A percentile compares a stretch with the other conserved stretches of the same genome.
Evolutionary conservation across 2,329 filamentous ascomycete species (phyloP).

Genomic region (Cladophialophora carrionii): DNA sequence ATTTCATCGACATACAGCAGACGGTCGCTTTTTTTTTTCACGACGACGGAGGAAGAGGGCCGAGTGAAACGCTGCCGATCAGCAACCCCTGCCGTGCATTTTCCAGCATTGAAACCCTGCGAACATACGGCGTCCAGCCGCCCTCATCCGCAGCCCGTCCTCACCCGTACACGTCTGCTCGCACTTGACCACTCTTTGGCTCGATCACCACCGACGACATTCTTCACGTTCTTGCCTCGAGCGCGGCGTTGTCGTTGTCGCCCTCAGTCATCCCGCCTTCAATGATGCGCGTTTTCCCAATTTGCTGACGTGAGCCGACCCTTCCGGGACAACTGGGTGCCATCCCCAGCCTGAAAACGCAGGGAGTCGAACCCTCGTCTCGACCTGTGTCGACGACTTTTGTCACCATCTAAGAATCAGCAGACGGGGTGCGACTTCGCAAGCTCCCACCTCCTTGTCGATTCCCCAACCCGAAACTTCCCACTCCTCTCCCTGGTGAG

Average conservation of each 20-base stretch:
- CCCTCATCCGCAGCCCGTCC: neutral
- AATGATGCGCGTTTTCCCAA: slow-evolving; percentile 29
- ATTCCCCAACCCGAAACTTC: slow-evolving; percentile 1
- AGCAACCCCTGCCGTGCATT: slow-evolving; percentile 1
- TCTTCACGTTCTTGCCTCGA: neutral
- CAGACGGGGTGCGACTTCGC: neutral
- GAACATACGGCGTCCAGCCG: neutral
- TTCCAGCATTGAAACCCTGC: slow-evolving; percentile 1
- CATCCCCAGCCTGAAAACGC: slow-evolving; percentile 21
- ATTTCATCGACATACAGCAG: neutral
- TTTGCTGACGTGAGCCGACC: slow-evolving; percentile 37
- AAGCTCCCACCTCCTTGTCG: neutral
- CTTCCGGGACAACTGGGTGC: slow-evolving; percentile 26
- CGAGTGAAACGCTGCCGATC: too few relatives aligned
- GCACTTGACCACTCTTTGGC: slow-evolving; percentile 5
- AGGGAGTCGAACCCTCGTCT: slow-evolving; percentile 6
- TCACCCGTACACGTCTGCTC: neutral
- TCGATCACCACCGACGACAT: slow-evolving; percentile 3
- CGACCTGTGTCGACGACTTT: slow-evolving; percentile 17
- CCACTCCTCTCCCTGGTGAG: slow-evolving; percentile 3
- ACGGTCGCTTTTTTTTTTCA: neutral
- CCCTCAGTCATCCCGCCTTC: slow-evolving; percentile 15
- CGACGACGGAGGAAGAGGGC: neutral
- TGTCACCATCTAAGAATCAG: slow-evolving; percentile 12
- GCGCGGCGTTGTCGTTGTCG: slow-evolving; percentile 23